Conservation (phyloP, 78 protist species). For the Dictyostelium citrinum region DNA sequence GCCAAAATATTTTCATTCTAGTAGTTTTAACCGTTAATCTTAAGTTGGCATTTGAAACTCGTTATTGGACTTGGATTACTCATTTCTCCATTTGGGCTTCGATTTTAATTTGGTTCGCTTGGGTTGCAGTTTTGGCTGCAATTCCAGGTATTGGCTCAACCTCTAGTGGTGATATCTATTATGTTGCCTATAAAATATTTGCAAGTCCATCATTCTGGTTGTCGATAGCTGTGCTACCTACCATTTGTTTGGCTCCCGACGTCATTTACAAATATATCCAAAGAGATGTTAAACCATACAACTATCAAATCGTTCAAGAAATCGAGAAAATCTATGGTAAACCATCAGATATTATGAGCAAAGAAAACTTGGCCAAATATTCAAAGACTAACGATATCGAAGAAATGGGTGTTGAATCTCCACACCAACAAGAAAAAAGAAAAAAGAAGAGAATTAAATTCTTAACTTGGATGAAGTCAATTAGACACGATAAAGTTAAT, state of each 20-base stretch:
- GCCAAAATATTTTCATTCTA: constrained; percentile 47
- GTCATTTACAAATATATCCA: constrained; percentile 52
- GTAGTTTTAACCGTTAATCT: constrained; percentile 68
- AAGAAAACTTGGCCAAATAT: constrained; percentile 3
- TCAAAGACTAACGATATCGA: constrained; percentile 11
- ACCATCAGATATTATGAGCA: constrained; percentile 35
- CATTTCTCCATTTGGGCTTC: constrained; percentile 75
- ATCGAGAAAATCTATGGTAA: constrained; percentile 41
- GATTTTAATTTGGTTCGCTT: constrained; percentile 65
- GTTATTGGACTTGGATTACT: constrained; percentile 74
- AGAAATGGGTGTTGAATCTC: constrained; percentile 31
- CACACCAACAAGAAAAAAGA: neutral
- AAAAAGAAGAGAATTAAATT: constrained; percentile 22
- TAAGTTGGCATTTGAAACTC: constrained; percentile 78
- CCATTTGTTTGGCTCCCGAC: constrained; percentile 35
- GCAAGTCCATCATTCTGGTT: constrained; percentile 41
- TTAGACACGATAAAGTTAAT: constrained; percentile 5
- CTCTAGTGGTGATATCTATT: constrained; percentile 44
- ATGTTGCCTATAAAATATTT: constrained; percentile 21
- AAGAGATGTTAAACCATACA: constrained; percentile 46
- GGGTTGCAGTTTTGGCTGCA: constrained; percentile 36
- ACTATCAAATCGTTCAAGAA: constrained; percentile 69
- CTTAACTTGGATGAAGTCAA: constrained; percentile 53
- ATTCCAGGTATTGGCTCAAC: constrained; percentile 38
- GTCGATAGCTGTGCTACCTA: constrained; percentile 9